A percentile compares a stretch with the other conserved stretches of the same genome.
Evolutionary conservation across 1,284 basidiomycete species (phyloP).

Genomic region (Trametes polyzona): DNA sequence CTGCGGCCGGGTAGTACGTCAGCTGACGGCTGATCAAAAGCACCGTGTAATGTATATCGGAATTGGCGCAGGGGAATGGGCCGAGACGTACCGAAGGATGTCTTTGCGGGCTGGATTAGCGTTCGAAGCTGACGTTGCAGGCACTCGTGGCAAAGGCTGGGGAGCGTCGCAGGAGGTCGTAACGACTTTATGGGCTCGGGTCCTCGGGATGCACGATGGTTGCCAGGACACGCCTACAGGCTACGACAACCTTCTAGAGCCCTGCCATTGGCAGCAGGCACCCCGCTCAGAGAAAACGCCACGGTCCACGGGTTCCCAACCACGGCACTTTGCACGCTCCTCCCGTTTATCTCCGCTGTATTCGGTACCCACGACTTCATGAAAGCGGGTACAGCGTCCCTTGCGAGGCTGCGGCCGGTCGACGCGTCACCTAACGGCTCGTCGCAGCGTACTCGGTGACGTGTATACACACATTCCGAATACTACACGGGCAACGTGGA

Average conservation of each 20-base stretch:
- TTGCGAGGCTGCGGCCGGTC: too few relatives aligned
- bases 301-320: neutral
- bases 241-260: conserved; percentile 11
- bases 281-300: neutral
- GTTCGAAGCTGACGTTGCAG: neutral
- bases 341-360: neutral
- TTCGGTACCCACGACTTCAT: neutral
- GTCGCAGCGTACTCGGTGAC: too few relatives aligned
- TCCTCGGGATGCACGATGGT: neutral
- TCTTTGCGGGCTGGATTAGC: neutral
- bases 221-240: neutral
- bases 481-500: too few relatives aligned
- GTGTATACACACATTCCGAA: too few relatives aligned
- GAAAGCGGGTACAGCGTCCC: too few relatives aligned
- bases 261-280: neutral
- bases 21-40: conserved; percentile 15
- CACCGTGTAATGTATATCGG: conserved; percentile 2
- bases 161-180: neutral
- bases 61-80: conserved; percentile 1
- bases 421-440: too few relatives aligned
- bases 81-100: neutral
- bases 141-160: neutral
- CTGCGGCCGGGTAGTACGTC: conserved; percentile 15
- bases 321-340: neutral
- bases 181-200: neutral